These are phyloP conservation scores for Solanum hybrid DNA, from an alignment of 305 asterid genomes.

Conservation along the genomic window DNA sequence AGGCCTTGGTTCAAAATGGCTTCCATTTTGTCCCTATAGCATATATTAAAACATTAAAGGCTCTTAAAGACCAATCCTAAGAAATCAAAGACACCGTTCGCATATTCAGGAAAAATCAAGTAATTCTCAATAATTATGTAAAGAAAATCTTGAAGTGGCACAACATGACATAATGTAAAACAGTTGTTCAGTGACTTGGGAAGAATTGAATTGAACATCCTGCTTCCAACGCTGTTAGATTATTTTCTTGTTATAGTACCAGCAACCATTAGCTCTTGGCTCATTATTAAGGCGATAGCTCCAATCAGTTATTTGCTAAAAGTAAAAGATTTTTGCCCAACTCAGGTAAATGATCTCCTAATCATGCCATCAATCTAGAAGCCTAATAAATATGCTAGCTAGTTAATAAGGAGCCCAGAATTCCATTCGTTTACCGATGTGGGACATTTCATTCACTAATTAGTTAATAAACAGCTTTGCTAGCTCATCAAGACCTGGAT, in stretches of 20 bases:
- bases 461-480: not conserved
- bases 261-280: not conserved
- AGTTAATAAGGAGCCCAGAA: not conserved
- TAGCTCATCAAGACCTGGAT: not conserved
- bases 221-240: not conserved
- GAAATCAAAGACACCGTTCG: not conserved
- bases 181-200: not conserved
- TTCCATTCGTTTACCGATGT: not conserved
- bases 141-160: not conserved
- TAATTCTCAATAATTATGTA: not conserved
- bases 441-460: not conserved
- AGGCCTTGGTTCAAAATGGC: conserved; percentile 94
- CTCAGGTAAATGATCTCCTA: not conserved
- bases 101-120: not conserved
- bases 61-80: not conserved
- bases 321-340: not conserved
- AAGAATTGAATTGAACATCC: not conserved
- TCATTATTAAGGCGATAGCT: not conserved
- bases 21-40: conserved; percentile 92
- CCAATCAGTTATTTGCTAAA: not conserved
- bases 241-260: not conserved
- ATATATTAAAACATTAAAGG: not conserved
- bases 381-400: not conserved
- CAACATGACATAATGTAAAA: not conserved
- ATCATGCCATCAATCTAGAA: not conserved